A percentile compares a stretch with the other conserved stretches of the same genome.
Conservation (phyloP, 1,139 yeast genomes). For the Saccharomycopsis phalli region DNA sequence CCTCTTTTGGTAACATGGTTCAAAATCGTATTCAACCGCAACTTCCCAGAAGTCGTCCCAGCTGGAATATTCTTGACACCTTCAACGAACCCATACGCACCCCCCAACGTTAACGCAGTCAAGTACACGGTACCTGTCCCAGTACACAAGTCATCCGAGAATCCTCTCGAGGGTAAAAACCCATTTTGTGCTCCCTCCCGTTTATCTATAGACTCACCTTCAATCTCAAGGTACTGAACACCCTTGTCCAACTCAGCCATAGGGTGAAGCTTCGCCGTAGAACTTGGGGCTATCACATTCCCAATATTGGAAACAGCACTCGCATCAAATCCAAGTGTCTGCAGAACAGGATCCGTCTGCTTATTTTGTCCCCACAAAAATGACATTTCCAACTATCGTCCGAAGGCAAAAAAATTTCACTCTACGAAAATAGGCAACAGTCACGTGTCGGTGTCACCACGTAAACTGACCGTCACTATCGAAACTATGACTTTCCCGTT, state of each 20-base stretch:
- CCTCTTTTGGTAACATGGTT: constrained; percentile 94
- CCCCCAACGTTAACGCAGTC: constrained; percentile 76
- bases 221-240: constrained; percentile 82
- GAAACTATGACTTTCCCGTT: too few species aligned
- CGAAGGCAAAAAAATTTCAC: constrained; percentile 1
- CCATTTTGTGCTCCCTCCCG: constrained; percentile 79
- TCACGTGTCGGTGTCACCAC: not conserved
- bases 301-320: constrained; percentile 53
- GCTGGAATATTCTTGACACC: constrained; percentile 73
- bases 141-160: constrained; percentile 95
- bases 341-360: not conserved
- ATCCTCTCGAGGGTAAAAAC: constrained; percentile 86
- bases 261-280: constrained; percentile 63
- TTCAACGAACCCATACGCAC: constrained; percentile 78
- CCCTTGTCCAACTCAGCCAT: constrained; percentile 88
- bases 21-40: constrained; percentile 79
- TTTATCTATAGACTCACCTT: constrained; percentile 65
- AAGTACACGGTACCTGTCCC: constrained; percentile 95
- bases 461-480: too few species aligned
- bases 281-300: constrained; percentile 51
- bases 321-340: constrained; percentile 55
- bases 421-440: not conserved
- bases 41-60: constrained; percentile 57
- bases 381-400: constrained; percentile 12
- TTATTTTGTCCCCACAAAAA: constrained; percentile 19